Base-by-base conservation (phyloP, 176 grass and related monocot genomes). In the Puccinellia tenuiflora region DNA sequence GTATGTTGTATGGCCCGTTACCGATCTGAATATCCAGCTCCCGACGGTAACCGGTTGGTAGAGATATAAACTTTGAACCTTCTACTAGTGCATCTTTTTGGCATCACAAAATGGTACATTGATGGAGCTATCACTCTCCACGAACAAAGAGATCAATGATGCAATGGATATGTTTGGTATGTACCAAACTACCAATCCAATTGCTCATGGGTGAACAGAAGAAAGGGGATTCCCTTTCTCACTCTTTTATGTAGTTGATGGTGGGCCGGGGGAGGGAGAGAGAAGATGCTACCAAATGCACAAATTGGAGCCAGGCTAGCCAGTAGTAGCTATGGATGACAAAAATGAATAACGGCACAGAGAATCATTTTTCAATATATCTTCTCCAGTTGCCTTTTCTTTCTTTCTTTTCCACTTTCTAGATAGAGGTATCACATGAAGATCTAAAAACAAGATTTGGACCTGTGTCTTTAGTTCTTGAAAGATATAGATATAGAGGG, bases 111-210 rank as follows among this genome's bases (percentile, higher is more conserved):
- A n/a, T 38, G 35, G 34, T 34, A 45, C 24, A 52, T 51, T 38
- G 22, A 24, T 83, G 68, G 53, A 51, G 81, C 81, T 51, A 75
- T 51, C 70, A 35, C 68, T 24, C 26, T 73, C 21, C 54, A 83
- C 50, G 56, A 57, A 21, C 57, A 72, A 57, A 38, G 59, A 68
- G 38, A 63, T 29, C 35, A 52, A 69, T 11, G 45, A 73, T 73
- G 35, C 78, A 51, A 10, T 78, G 88, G 88, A 83, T 90, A 90
- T 86, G 64, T 79, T 73, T 73, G 83, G 73, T 78, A 79, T 83
- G 34, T 86, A 59, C 88, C 55, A 79, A 24, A 57, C 66, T 86
- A 40, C 79, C 46, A 74, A 24, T 67, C 74, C 65, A 86, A 12
- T 86, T 74, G 88, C 55, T 64, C 51, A 37, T 65, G n/a, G 21